phyloP scores from a whole-genome alignment of 805 yeast genomes.

The Torulaspora maleeae region DNA sequence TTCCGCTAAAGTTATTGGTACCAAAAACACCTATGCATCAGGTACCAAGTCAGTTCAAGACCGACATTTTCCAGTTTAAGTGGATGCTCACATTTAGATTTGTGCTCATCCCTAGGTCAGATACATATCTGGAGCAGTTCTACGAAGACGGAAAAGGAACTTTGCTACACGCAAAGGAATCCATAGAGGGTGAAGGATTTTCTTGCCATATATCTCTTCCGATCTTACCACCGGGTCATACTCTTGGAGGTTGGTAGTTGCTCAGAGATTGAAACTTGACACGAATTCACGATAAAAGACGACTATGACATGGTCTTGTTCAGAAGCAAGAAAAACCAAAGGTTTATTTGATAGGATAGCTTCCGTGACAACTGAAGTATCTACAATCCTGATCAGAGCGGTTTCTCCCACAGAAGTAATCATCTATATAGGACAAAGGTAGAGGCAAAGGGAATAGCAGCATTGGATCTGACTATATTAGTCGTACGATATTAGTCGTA shows the following conservation, averaged over 20 bases:
- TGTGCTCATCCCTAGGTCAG: constrained; percentile 28
- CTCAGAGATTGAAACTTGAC: background rate
- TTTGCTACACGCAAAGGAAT: constrained; percentile 33
- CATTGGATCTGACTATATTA: too few relatives aligned
- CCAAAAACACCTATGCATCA: constrained; percentile 36
- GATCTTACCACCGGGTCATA: constrained; percentile 43
- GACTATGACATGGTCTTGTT: background rate
- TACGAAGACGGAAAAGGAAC: constrained; percentile 39
- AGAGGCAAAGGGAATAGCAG: too few relatives aligned
- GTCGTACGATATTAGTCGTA: too few relatives aligned
- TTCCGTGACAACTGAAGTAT: too few relatives aligned
- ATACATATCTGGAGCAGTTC: constrained; percentile 22
- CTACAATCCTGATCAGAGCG: too few relatives aligned
- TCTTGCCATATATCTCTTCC: constrained; percentile 43
- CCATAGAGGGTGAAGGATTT: constrained; percentile 39
- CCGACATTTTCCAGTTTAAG: constrained; percentile 38
- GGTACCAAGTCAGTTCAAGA: constrained; percentile 39
- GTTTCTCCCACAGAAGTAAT: too few relatives aligned
- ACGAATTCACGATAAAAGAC: background rate
- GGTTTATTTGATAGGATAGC: too few relatives aligned
- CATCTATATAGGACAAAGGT: too few relatives aligned
- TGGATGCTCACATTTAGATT: constrained; percentile 39
- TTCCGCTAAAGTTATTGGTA: constrained; percentile 30
- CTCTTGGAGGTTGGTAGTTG: constrained; percentile 45
- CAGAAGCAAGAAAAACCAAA: too few relatives aligned